Percentiles rank a stretch among this genome's conserved stretches.
Conservation (phyloP, 768 basidiomycete genomes). For the Boletus vermiculosoides region DNA sequence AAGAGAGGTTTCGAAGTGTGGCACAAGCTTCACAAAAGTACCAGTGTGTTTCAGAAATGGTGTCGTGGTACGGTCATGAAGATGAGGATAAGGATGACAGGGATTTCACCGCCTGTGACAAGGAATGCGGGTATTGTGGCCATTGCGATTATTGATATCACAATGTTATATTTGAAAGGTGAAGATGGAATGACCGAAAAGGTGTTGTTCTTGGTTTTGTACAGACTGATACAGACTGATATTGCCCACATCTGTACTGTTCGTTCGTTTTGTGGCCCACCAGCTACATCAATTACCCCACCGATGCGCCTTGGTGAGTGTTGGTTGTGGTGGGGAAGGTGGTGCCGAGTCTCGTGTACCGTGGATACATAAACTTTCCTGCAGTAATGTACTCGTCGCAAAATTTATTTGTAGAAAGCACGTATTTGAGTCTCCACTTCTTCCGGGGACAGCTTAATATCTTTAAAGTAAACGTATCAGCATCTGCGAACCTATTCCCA, state of each 20-base stretch:
- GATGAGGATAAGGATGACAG: not conserved
- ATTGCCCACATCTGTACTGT: not conserved
- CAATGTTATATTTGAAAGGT: not conserved
- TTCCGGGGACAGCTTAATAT: conserved; percentile 76
- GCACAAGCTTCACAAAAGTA: not conserved
- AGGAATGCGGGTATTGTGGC: conserved; percentile 8
- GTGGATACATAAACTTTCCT: not conserved
- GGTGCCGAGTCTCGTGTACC: not conserved
- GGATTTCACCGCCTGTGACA: conserved; percentile 13
- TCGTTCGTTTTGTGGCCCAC: not conserved
- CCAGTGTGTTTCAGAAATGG: not conserved
- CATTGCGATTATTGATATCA: not conserved
- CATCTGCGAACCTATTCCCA: not conserved
- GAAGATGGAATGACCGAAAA: too few species aligned
- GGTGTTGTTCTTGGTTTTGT: not conserved
- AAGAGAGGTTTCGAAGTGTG: not conserved
- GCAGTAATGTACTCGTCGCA: not conserved
- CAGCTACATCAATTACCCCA: not conserved
- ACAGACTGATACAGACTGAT: not conserved
- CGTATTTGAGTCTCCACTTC: conserved; percentile 71
- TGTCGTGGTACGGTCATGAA: not conserved
- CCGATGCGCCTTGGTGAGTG: not conserved
- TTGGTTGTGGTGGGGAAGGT: not conserved
- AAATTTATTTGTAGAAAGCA: conserved; percentile 48
- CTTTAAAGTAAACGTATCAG: conserved; percentile 38